Base-by-base conservation (phyloP, 306 rosid species). In the Dryas octopetala region DNA sequence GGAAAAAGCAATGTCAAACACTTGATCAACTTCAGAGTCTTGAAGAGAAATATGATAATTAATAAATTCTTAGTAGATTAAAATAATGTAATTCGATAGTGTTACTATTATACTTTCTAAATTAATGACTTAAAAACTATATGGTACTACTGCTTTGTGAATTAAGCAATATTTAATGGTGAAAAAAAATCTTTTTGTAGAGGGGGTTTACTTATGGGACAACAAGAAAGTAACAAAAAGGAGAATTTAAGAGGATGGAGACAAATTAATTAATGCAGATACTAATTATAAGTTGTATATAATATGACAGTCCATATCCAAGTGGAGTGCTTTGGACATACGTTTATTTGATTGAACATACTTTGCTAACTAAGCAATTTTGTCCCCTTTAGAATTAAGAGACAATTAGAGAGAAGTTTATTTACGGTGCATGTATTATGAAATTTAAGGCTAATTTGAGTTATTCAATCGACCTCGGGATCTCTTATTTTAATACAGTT, bases 1-100 rank as follows among this genome's bases (percentile, higher is more conserved):
- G 87, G 80, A 78, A 82, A 85, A 78, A 75, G 78, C 89, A 61
- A 88, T 82, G 88, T 71, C 15, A 70, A 61, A 59, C 67, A 69
- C 63, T 76, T 71, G 19, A 48, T 61, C 13, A 53, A 3, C 80
- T 66, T 52, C 7, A 14, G 13, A n/a, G 69, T 38, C 15, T 50
- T 28, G 5, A 66, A 52, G 23, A 67, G 43, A 41, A 26, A 67
- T 49, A 66, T 55, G 47, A 45, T 28, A 26, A 70, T 77, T 23
- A 61, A 70, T 9, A 19, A 38, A 52, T 8, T 55, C 19, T 23
- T 44, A 71, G 23, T 45, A 3, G 32, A 38, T 52, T 70, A 70
- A 13, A 53, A 70, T 8, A 40, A 38, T 17, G 10, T 32, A 16
- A 40, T 52, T 16, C 26, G 68, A 61, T 60, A 54, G 19, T 12